phyloP scores from a whole-genome alignment of 116 monocot genomes.

The Papilionanthe hybrid region DNA sequence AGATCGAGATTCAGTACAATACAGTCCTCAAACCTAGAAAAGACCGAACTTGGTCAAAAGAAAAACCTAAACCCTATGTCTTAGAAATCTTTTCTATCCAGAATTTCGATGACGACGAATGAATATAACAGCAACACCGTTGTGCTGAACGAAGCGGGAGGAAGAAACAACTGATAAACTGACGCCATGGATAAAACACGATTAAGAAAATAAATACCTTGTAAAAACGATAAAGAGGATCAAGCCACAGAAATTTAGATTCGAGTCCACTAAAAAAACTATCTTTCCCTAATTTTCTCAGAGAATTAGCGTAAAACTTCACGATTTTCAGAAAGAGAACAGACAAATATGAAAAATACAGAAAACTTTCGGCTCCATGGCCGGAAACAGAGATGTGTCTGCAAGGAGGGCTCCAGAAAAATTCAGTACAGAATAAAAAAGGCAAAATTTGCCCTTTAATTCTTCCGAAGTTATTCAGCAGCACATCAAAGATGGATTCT shows the following conservation, averaged over 20 bases:
- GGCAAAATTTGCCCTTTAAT: background rate
- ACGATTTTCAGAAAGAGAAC: constrained; percentile 18
- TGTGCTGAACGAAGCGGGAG: constrained; percentile 10
- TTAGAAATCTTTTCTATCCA: constrained; percentile 2
- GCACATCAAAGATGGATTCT: too few species aligned
- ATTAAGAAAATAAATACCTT: constrained; percentile 4
- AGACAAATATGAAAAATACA: constrained; percentile 5
- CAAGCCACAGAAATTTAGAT: constrained; percentile 13
- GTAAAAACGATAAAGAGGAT: constrained; percentile 20
- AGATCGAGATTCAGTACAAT: constrained; percentile 2
- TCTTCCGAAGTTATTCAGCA: background rate
- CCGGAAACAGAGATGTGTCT: background rate
- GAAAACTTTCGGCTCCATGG: background rate
- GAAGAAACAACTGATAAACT: background rate
- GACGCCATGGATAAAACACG: constrained; percentile 2
- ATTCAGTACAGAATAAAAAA: background rate
- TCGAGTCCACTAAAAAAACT: background rate
- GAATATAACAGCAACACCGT: constrained; percentile 11
- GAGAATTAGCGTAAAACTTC: constrained; percentile 3
- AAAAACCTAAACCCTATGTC: constrained; percentile 21
- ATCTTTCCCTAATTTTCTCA: constrained; percentile 13
- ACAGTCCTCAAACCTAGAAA: background rate
- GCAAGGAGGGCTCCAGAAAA: background rate
- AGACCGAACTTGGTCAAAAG: background rate
- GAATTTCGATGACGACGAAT: background rate